These are phyloP conservation scores for Cicer cuneatum DNA, from an alignment of 306 rosid genomes.

Conservation along the genomic window DNA sequence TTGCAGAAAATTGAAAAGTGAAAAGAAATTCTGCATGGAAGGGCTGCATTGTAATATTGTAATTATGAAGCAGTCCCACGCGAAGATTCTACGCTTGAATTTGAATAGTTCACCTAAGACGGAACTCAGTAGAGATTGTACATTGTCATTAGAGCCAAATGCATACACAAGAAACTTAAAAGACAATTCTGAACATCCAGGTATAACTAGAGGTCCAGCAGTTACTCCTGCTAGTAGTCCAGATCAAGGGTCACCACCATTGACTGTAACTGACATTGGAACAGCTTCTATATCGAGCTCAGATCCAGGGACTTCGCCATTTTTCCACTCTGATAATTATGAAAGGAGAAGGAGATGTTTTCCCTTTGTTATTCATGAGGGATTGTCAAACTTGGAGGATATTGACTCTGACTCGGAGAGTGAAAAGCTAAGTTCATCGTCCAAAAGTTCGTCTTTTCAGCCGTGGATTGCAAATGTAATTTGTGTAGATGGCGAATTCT, in stretches of 20 bases:
- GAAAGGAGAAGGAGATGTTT: conserved; percentile 57
- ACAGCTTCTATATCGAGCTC: conserved; percentile 92
- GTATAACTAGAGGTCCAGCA: conserved; percentile 61
- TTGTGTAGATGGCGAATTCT: conserved; percentile 56
- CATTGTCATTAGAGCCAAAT: conserved; percentile 47
- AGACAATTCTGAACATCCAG: conserved; percentile 51
- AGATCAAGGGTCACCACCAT: conserved; percentile 75
- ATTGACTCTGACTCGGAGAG: conserved; percentile 67
- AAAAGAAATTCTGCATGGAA: conserved; percentile 80
- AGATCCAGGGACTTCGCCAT: conserved; percentile 72
- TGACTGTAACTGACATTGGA: conserved; percentile 85
- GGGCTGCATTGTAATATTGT: conserved; percentile 91
- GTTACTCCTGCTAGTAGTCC: conserved; percentile 87
- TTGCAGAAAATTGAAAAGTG: conserved; percentile 72
- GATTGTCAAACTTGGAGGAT: conserved; percentile 54
- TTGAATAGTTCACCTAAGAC: conserved; percentile 57
- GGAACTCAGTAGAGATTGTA: conserved; percentile 47
- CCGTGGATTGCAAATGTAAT: conserved; percentile 71
- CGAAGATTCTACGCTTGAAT: conserved; percentile 83
- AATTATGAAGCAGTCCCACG: conserved; percentile 65
- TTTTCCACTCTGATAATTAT: conserved; percentile 55
- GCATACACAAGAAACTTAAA: conserved; percentile 50
- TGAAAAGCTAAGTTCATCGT: conserved; percentile 66
- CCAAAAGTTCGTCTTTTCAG: conserved; percentile 64
- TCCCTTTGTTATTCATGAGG: conserved; percentile 51